Evolutionary conservation across 192 early-diverging fungal species (phyloP).

Genomic region (Podila horticola): DNA sequence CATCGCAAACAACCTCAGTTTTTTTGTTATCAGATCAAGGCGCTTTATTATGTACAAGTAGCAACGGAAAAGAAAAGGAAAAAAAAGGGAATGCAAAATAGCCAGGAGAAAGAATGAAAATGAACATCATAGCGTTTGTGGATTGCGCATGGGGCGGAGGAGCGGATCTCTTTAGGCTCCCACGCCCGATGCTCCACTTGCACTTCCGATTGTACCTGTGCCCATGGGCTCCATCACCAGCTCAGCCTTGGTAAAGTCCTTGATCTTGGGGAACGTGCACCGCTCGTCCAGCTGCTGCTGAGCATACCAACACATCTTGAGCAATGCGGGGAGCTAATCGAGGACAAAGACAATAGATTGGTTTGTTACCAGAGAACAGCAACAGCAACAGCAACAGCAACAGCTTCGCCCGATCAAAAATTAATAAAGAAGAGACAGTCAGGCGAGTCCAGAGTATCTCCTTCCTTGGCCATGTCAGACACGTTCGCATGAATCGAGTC

Average conservation of each 20-base stretch:
- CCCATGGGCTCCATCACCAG: conserved; percentile 61
- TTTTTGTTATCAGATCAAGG: too few relatives aligned
- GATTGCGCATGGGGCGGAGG: background rate
- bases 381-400: too few relatives aligned
- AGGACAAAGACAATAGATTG: too few relatives aligned
- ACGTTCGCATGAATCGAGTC: too few relatives aligned
- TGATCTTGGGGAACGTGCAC: conserved; percentile 85
- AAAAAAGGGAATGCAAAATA: background rate
- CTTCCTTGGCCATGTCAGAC: too few relatives aligned
- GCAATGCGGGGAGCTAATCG: conserved; percentile 74
- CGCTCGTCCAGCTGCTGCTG: conserved; percentile 93
- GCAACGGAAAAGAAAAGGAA: background rate
- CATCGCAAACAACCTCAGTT: too few relatives aligned
- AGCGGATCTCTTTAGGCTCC: conserved; percentile 7
- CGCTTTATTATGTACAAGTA: conserved; percentile 20
- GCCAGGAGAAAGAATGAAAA: background rate
- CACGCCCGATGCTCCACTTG: conserved; percentile 4
- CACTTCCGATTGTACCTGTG: conserved; percentile 16
- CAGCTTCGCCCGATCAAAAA: too few relatives aligned
- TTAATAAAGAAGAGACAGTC: too few relatives aligned
- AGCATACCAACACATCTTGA: conserved; percentile 94
- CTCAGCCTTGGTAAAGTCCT: conserved; percentile 83
- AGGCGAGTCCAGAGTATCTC: too few relatives aligned
- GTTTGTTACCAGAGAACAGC: too few relatives aligned
- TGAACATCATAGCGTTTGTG: background rate